These are phyloP conservation scores for Chrysosphaeria jannelii DNA, from an alignment of 2,329 filamentous ascomycete genomes.

Conservation along the genomic window DNA sequence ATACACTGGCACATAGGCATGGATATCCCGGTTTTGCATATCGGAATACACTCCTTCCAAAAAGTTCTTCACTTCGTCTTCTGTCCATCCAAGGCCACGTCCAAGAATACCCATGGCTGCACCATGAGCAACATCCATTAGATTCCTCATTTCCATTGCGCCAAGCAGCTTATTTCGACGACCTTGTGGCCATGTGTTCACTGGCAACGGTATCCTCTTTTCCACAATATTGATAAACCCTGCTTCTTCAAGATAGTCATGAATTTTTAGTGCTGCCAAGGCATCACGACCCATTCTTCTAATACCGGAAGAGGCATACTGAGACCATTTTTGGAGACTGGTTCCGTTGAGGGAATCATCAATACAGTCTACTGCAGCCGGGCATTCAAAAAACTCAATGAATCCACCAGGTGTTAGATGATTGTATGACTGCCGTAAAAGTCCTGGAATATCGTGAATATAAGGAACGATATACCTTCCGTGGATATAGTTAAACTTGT, in stretches of 20 bases:
- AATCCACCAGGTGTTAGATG: slow-evolving; percentile 13
- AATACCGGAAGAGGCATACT: slow-evolving; percentile 5
- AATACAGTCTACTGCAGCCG: slow-evolving; percentile 5
- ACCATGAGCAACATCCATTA: slow-evolving; percentile 8
- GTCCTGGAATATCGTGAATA: slow-evolving; percentile 16
- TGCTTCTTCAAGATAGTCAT: slow-evolving; percentile 6
- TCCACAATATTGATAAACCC: slow-evolving; percentile 9
- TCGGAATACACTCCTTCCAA: slow-evolving; percentile 8
- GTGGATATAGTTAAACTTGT: slow-evolving; percentile 24
- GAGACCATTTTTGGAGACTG: slow-evolving; percentile 6
- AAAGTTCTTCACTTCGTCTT: slow-evolving; percentile 8
- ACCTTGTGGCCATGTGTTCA: slow-evolving; percentile 11
- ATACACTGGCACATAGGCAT: slow-evolving; percentile 6
- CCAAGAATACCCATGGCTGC: slow-evolving; percentile 9
- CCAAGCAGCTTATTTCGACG: slow-evolving; percentile 10
- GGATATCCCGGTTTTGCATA: slow-evolving; percentile 7
- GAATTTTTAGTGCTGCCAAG: slow-evolving; percentile 1
- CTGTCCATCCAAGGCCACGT: slow-evolving; percentile 7
- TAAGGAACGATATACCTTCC: slow-evolving; percentile 18
- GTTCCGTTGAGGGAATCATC: slow-evolving; percentile 8
- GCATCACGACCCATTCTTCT: slow-evolving; percentile 3
- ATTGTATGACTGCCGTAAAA: slow-evolving; percentile 16
- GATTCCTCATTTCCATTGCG: slow-evolving; percentile 9
- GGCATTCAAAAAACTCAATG: slow-evolving; percentile 10
- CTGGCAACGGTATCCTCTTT: slow-evolving; percentile 8